Percentiles rank a stretch among this genome's conserved stretches.
These are phyloP conservation scores for Hanseniaspora thailandica DNA, from an alignment of 805 yeast genomes.

Conservation along the genomic window DNA sequence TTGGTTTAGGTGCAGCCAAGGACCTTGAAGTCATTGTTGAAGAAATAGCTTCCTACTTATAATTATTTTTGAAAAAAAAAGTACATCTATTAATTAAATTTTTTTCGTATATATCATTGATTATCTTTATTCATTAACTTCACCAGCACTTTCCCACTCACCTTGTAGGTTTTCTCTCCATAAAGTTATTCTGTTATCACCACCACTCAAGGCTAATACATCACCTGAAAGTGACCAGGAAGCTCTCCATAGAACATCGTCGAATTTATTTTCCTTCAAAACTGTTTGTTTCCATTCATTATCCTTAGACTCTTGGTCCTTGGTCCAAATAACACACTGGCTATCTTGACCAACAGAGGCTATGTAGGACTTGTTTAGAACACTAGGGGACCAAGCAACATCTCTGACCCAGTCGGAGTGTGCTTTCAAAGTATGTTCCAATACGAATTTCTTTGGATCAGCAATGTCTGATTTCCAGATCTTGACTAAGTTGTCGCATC, in stretches of 20 bases:
- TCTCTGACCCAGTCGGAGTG: conserved; percentile 98
- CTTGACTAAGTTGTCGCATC: conserved; percentile 86
- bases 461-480: conserved; percentile 70
- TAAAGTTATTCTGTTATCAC: conserved; percentile 87
- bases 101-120: neutral
- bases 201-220: conserved; percentile 87
- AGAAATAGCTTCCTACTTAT: conserved; percentile 40
- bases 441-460: conserved; percentile 33
- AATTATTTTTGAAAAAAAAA: conserved; percentile 5
- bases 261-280: conserved; percentile 69
- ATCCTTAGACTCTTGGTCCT: conserved; percentile 44
- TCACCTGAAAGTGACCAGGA: conserved; percentile 96
- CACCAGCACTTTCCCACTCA: conserved; percentile 96
- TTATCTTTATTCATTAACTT: conserved; percentile 59
- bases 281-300: conserved; percentile 72
- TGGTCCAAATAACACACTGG: conserved; percentile 86
- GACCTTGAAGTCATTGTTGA: conserved; percentile 67
- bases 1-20: conserved; percentile 64
- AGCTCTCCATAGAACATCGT: conserved; percentile 97
- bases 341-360: conserved; percentile 97
- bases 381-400: conserved; percentile 94
- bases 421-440: conserved; percentile 72
- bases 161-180: conserved; percentile 94
- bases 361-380: conserved; percentile 72
- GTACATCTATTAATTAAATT: neutral